These are phyloP conservation scores for Aspergillus clavatus DNA, from an alignment of 2,329 filamentous ascomycete genomes.

Conservation along the genomic window DNA sequence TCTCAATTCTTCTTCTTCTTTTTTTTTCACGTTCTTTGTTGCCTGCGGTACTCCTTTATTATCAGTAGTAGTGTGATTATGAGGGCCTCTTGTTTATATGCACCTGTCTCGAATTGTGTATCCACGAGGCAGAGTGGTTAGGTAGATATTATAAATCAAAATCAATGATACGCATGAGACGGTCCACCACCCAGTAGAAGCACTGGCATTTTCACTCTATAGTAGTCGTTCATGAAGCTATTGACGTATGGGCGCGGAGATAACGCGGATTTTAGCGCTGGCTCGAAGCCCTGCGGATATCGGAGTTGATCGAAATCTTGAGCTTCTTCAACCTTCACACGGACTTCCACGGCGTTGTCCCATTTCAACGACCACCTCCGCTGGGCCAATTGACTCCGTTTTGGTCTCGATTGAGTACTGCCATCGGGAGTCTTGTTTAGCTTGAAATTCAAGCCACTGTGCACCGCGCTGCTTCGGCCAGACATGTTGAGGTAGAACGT, in stretches of 20 bases:
- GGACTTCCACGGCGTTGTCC: too few species aligned
- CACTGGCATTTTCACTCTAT: too few species aligned
- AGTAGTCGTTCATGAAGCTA: too few species aligned
- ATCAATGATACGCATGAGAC: too few species aligned
- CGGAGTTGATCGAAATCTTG: conserved; percentile 10
- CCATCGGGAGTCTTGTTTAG: too few species aligned
- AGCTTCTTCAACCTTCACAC: conserved; percentile 6
- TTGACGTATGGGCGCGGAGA: conserved; percentile 17
- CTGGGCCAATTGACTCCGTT: too few species aligned
- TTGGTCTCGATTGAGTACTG: too few species aligned
- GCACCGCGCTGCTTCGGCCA: neutral
- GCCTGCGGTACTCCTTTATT: too few species aligned
- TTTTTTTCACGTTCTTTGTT: conserved; percentile 5
- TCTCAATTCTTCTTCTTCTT: conserved; percentile 2
- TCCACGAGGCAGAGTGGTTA: conserved; percentile 4
- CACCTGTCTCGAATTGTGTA: conserved; percentile 9
- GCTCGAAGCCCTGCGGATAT: conserved; percentile 10
- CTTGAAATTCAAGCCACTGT: too few species aligned
- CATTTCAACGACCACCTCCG: too few species aligned
- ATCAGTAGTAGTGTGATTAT: too few species aligned
- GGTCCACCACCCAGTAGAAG: too few species aligned
- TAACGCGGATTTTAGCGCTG: conserved; percentile 19
- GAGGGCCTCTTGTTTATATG: conserved; percentile 1
- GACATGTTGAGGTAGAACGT: neutral
- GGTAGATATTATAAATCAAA: conserved; percentile 19